Percentiles rank a stretch among this genome's conserved stretches.
Conservation (phyloP, 2,329 filamentous ascomycete genomes). For the Fusarium globosum region DNA sequence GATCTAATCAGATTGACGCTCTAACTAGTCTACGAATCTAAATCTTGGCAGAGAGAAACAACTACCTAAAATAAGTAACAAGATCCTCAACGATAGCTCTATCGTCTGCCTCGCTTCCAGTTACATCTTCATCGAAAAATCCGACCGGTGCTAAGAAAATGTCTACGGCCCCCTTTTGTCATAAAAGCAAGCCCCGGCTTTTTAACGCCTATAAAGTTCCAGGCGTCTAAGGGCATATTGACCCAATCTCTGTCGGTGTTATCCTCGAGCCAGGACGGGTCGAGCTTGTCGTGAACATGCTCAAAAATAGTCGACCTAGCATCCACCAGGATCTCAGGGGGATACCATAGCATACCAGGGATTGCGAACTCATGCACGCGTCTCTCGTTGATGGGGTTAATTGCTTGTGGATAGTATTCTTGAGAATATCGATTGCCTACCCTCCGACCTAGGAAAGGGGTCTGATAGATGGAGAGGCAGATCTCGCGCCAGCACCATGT, state of each 20-base stretch:
- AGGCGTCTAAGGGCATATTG: not conserved
- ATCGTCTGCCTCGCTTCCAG: not conserved
- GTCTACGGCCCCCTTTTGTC: too few relatives aligned
- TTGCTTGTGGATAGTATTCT: not conserved
- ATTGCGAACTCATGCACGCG: not conserved
- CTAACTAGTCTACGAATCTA: too few relatives aligned
- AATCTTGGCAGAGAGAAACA: not conserved
- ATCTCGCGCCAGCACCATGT: not conserved
- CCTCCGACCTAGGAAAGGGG: too few relatives aligned
- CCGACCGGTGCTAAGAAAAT: too few relatives aligned
- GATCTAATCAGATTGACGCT: not conserved
- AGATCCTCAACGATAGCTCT: not conserved
- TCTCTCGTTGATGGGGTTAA: not conserved
- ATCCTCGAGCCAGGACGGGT: not conserved
- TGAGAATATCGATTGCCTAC: not conserved
- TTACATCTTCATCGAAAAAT: not conserved
- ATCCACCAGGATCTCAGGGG: fast-evolving
- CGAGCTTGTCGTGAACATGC: not conserved
- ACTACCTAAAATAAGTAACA: not conserved
- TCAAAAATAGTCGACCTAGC: not conserved
- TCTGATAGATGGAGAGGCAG: not conserved
- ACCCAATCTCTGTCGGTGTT: not conserved
- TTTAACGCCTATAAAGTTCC: not conserved
- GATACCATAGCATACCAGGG: not conserved
- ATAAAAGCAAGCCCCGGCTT: too few relatives aligned